A percentile compares a stretch with the other conserved stretches of the same genome.
These are phyloP conservation scores for Penicillium janthinellum DNA, from an alignment of 2,329 filamentous ascomycete genomes.

Conservation along the genomic window DNA sequence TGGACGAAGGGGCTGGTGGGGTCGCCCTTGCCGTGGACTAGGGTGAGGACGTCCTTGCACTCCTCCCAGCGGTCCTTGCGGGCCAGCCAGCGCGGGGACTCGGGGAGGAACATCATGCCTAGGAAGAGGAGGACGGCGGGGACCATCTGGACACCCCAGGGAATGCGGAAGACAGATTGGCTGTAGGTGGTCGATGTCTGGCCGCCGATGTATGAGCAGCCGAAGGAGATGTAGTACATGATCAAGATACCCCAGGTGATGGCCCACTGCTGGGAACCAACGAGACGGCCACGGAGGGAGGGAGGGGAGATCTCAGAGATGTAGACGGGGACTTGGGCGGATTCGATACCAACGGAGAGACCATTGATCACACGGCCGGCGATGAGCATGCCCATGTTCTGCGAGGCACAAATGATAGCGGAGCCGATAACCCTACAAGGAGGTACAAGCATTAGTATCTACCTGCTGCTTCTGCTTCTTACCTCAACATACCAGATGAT, in stretches of 20 bases:
- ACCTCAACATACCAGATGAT: constrained; percentile 46
- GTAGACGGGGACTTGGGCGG: constrained; percentile 71
- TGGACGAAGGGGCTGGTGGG: constrained; percentile 65
- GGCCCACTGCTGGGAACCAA: constrained; percentile 73
- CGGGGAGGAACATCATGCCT: constrained; percentile 56
- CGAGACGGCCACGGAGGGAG: constrained; percentile 61
- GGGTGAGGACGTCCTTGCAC: constrained; percentile 50
- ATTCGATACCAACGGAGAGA: constrained; percentile 71
- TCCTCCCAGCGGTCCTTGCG: constrained; percentile 63
- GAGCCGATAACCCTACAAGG: constrained; percentile 55
- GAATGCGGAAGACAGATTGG: constrained; percentile 61
- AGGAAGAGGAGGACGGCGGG: constrained; percentile 60
- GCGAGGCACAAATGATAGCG: constrained; percentile 61
- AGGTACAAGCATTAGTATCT: constrained; percentile 26
- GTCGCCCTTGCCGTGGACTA: constrained; percentile 68
- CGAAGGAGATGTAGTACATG: constrained; percentile 67
- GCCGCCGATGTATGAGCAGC: constrained; percentile 62
- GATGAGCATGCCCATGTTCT: constrained; percentile 69
- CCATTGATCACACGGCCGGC: constrained; percentile 71
- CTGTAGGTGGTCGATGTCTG: constrained; percentile 28
- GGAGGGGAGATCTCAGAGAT: constrained; percentile 66
- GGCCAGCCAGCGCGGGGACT: constrained; percentile 66
- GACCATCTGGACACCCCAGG: constrained; percentile 67
- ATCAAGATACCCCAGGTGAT: constrained; percentile 73
- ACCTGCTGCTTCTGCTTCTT: not conserved